Base-by-base conservation (phyloP, 2,329 filamentous ascomycete species). In the Calonectria hongkongensis region DNA sequence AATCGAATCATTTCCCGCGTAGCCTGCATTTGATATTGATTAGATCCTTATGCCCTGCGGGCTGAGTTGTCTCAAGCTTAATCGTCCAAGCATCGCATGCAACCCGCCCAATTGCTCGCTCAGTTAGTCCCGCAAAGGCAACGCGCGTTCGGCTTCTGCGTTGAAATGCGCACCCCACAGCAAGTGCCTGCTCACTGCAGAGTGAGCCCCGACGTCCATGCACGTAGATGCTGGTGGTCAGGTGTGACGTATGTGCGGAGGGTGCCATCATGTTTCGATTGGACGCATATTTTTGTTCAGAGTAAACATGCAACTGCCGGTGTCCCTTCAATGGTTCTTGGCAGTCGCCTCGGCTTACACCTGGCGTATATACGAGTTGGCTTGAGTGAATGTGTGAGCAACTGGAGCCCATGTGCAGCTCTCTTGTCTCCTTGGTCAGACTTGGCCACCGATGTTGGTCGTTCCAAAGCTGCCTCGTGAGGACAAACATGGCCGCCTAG, bases 211-310 rank as follows among this genome's bases (percentile, higher is more conserved):
- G 45, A 48, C 8, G 9, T 13, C n/a, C 21, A 48, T 48, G 45
- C 45, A 25, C 8, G 43, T 47, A 18, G 43, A n/a, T 21, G 43
- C n/a, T n/a, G 43, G 51, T 58, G 54, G 54, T 58, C 33, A 58
- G 54, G 36, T 58, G 33, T 58, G 54, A 58, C 54, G 54, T 39
- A 58, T 36, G 54, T 58, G 30, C 33, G 54, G 33, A 18, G 54
- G 13, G 33, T 8, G 5, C n/a, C 48, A 33, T 58, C 21, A 15
- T 21, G 12, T 39, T 27, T 41, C 54, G 13, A 41, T 58, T 21
- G n/a, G 33, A 18, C 18, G 8, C 25, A 28, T 39, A 21, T 41
- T 39, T 41, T 39, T 41, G 15, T 33, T n/a, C 30, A n/a, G n/a
- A 41, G 36, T 25, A 15, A 4, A 21, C 30, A 30, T 39, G 25